These are phyloP conservation scores for Nemania sp. DNA, from an alignment of 2,329 filamentous ascomycete genomes.

Conservation along the genomic window DNA sequence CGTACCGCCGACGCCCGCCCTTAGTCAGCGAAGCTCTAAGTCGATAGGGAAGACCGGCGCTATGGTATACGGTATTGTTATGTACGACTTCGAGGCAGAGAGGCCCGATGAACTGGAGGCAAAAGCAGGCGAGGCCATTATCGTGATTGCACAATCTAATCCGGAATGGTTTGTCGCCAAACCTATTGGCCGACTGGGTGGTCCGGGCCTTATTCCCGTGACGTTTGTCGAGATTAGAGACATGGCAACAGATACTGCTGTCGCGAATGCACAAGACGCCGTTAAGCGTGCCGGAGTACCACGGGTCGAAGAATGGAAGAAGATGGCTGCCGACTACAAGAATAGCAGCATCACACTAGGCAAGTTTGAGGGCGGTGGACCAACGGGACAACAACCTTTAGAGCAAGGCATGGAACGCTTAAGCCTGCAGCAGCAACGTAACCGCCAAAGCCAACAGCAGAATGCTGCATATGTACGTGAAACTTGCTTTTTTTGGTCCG, in stretches of 20 bases:
- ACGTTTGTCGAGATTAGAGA: constrained; percentile 97
- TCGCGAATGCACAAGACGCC: constrained; percentile 84
- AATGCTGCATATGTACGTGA: constrained; percentile 45
- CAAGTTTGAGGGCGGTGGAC: constrained; percentile 77
- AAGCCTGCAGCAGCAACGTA: constrained; percentile 72
- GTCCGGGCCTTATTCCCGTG: constrained; percentile 93
- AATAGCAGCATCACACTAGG: constrained; percentile 98
- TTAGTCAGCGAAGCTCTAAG: constrained; percentile 63
- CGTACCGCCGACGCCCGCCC: constrained; percentile 50
- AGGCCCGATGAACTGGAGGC: constrained; percentile 96
- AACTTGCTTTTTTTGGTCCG: not conserved
- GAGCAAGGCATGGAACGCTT: constrained; percentile 81
- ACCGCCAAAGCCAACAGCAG: constrained; percentile 62
- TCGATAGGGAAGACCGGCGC: constrained; percentile 71
- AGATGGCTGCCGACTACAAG: constrained; percentile 99
- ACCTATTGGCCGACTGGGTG: constrained; percentile 96
- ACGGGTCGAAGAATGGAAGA: constrained; percentile 98
- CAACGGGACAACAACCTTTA: constrained; percentile 60
- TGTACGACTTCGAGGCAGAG: constrained; percentile 97
- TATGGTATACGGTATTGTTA: constrained; percentile 96
- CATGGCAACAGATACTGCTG: constrained; percentile 87
- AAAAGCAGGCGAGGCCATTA: constrained; percentile 94
- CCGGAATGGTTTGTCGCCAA: constrained; percentile 99
- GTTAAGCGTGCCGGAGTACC: constrained; percentile 91
- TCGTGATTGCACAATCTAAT: constrained; percentile 98